Percentiles rank a stretch among this genome's conserved stretches.
These are phyloP conservation scores for Ilex asprella DNA, from an alignment of 257 asterid species.

Conservation along the genomic window DNA sequence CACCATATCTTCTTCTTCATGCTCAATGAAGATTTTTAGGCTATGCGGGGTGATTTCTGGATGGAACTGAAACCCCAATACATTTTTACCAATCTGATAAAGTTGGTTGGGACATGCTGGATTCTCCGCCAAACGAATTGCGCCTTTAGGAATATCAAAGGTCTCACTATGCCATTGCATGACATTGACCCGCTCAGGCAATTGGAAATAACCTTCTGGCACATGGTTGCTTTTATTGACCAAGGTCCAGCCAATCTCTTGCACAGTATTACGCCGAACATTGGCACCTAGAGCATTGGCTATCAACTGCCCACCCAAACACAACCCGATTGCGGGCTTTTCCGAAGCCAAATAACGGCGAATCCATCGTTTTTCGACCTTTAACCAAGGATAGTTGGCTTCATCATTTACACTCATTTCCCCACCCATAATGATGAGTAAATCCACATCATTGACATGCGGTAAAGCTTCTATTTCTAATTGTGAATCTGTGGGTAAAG, in stretches of 20 bases:
- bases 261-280: background rate
- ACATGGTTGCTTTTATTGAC: background rate
- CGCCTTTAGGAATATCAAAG: background rate
- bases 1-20: background rate
- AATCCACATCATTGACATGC: background rate
- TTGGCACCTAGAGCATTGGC: background rate
- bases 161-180: background rate
- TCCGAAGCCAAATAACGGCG: background rate
- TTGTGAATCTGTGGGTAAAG: background rate
- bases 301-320: background rate
- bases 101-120: background rate
- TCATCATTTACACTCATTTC: background rate
- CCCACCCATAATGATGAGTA: background rate
- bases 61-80: background rate
- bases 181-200: background rate
- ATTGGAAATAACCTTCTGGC: background rate
- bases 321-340: background rate
- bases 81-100: background rate
- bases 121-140: background rate
- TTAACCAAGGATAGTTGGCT: background rate
- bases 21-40: background rate
- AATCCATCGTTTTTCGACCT: background rate
- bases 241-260: background rate
- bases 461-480: background rate
- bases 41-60: background rate